Conservation (phyloP, 805 yeast species). For the Saturnispora gosingensis region DNA sequence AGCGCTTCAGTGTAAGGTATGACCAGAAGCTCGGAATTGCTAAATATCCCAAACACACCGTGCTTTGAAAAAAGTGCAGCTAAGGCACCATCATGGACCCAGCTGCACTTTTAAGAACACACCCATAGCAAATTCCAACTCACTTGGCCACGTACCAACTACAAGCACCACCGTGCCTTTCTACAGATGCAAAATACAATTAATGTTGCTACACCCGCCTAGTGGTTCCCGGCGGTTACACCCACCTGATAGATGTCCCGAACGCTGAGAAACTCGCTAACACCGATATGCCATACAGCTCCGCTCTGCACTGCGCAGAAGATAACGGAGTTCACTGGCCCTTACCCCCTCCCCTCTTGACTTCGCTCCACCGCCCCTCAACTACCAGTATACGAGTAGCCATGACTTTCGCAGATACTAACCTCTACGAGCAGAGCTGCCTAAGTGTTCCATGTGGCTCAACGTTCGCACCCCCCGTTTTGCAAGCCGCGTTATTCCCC, state of each 20-base stretch:
- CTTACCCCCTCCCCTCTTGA: background rate
- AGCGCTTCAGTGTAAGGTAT: no score
- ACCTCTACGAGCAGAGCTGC: background rate
- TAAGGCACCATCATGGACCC: no score
- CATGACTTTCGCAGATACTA: background rate
- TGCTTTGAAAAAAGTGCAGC: no score
- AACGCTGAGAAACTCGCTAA: background rate
- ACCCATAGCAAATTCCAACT: no score
- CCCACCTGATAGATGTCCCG: background rate
- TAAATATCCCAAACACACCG: no score
- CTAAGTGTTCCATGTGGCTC: background rate
- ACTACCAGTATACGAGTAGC: background rate
- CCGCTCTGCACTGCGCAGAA: background rate
- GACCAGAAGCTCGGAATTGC: no score
- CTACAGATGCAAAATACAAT: no score
- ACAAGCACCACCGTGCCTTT: no score
- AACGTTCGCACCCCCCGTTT: background rate
- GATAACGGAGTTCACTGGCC: background rate
- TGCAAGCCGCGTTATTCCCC: background rate
- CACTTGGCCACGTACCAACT: no score
- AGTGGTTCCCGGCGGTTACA: background rate
- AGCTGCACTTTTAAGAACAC: no score
- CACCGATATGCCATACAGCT: background rate
- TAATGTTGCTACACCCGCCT: no score
- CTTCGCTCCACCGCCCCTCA: background rate